Evolutionary conservation across 2,329 filamentous ascomycete genomes (phyloP), one percentile per base, ranked within the genome.

Genomic region (Colletotrichum sansevieriae): DNA sequence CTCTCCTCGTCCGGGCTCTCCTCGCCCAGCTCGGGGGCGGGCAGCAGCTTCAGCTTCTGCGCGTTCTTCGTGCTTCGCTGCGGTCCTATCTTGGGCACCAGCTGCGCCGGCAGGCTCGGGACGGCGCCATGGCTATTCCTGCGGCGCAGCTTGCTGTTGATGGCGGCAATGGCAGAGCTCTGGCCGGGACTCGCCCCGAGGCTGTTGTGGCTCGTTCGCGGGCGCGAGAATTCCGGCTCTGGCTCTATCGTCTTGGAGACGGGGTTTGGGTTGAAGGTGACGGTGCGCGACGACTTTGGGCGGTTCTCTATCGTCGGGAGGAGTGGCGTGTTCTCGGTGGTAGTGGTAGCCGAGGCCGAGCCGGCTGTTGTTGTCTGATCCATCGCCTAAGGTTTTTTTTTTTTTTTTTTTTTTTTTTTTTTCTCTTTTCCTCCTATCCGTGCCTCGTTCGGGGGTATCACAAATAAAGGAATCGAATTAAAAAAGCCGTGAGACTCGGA

Each of bases 21-120:
- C 29, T 93, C 92, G 41, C 88, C 93, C 51, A 93, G 86, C 68
- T 97, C 93, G 0, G 95, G 94, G 76, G 96, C 96, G 1, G 96
- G 96, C 15, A 99, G 84, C n/a, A 99, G 87, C 82, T 99, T 99
- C 70, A 99, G 86, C 83, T 99, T 99, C 83, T 98, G 94, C 2
- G 94, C 94, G 72, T 93, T 98, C 80, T 97, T 97, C 25, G 95
- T 97, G 65, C 94, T 98, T 79, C 96, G 86, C 78, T 99, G 96
- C 0, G 96, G 95, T 2, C 96, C 96, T 67, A 98, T 94, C 81
- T 98, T 98, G 60, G 87, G 80, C 2, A 77, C 70, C 12, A 80
- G 75, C 8, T 80, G 76, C 41, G 80, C 74, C 29, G 76, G 73
- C 43, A 79, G 73, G 41, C 80, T 77, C 43, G 78, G 76, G 2